phyloP scores from a whole-genome alignment of 306 rosid species.

The Trichosanthes cucumerina region DNA sequence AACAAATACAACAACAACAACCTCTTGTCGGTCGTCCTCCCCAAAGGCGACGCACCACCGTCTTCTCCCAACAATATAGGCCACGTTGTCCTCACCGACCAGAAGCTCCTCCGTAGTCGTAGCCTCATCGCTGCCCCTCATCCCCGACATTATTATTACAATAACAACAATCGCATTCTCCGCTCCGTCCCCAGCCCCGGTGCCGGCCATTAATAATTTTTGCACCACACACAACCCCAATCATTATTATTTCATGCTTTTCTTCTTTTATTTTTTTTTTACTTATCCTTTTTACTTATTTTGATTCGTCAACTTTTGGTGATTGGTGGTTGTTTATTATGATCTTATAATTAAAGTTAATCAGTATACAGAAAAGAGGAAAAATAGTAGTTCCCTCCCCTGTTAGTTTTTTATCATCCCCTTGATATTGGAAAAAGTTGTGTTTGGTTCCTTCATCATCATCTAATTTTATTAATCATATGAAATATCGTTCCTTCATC shows the following conservation, averaged over 20 bases:
- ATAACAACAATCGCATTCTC: not conserved
- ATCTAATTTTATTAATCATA: too few relatives aligned
- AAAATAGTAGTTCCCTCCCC: too few relatives aligned
- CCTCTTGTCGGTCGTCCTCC: not conserved
- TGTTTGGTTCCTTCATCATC: too few relatives aligned
- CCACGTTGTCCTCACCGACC: not conserved
- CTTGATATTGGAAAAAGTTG: too few relatives aligned
- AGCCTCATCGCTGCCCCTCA: not conserved
- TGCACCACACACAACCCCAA: not conserved
- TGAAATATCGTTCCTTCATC: too few relatives aligned
- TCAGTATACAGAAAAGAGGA: too few relatives aligned
- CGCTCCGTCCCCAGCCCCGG: slow-evolving; percentile 16
- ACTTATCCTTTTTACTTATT: too few relatives aligned
- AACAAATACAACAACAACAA: not conserved
- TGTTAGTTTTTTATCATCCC: too few relatives aligned
- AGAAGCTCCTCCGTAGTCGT: not conserved
- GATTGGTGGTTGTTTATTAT: too few relatives aligned
- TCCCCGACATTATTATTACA: too few relatives aligned
- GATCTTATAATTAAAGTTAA: too few relatives aligned
- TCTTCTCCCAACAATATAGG: not conserved
- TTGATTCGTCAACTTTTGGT: not conserved
- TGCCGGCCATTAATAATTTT: not conserved
- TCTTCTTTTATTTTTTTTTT: not conserved
- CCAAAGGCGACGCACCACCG: not conserved
- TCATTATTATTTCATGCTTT: not conserved